Evolutionary conservation across 257 asterid species (phyloP), one percentile per base, ranked within the genome.

Genomic region (Mentha longifolia): DNA sequence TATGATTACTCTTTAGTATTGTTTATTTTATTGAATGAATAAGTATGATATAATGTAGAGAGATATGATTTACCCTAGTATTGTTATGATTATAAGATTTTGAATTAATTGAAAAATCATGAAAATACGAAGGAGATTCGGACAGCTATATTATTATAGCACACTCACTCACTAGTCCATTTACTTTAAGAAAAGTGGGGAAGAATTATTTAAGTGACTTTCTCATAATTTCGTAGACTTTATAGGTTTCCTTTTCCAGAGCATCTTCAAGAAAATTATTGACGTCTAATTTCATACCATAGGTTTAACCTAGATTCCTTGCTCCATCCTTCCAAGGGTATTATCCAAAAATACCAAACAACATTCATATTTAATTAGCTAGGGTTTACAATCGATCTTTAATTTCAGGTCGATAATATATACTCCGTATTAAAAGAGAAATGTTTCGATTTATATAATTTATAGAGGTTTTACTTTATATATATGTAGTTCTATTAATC

Each of bases 211-310:
- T 75, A 72, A 61, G 66, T n/a, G 63, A 20, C 75, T 61, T 79
- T 75, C 79, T 75, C 67, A 72, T 79, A 54, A 71, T 79, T 56
- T 71, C 43, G 11, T 67, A 74, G 71, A 50, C 83, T 79, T 74
- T 71, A 65, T 74, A 66, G 66, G 39, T 79, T 55, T 47, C 84
- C 68, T 68, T 76, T 71, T 71, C 37, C 76, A 67, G 65, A 71
- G 76, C 76, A 79, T 72, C 71, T 75, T 63, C 28, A 4, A 4
- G 5, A 9, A 20, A 65, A 75, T 75, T 71, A 56, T 75, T 43
- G 68, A 50, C 16, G 20, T 68, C 51, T 54, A 62, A 79, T 71
- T 71, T 62, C 70, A 22, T 61, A 51, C 60, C 19, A 28, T 70
- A 70, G 61, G 39, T 30, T 46, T 74, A 64, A 52, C 67, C 77